Conservation (phyloP, 495 filamentous ascomycete species). For the Aspergillus ellipticus region DNA sequence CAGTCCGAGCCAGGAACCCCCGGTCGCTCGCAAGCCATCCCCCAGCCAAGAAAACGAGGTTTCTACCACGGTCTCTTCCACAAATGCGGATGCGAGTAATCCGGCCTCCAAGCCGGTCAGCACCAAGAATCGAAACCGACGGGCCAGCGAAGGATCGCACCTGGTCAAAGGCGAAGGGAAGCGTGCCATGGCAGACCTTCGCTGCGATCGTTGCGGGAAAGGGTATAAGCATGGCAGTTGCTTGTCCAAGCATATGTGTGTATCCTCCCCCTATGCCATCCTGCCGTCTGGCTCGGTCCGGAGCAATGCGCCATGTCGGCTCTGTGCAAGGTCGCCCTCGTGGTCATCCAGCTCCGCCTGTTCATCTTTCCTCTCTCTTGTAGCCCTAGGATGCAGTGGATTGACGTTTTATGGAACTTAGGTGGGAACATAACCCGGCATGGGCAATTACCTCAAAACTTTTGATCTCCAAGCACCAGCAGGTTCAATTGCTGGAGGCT, state of each 20-base stretch:
- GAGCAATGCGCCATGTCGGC: conserved; percentile 43
- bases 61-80: conserved; percentile 21
- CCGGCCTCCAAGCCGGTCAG: conserved; percentile 47
- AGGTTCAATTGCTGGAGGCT: conserved; percentile 95
- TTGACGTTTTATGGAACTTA: conserved; percentile 51
- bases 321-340: conserved; percentile 46
- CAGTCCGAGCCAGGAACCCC: conserved; percentile 49
- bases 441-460: conserved; percentile 97
- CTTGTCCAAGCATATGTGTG: conserved; percentile 99
- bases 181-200: conserved; percentile 75
- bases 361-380: conserved; percentile 6
- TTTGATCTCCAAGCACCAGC: conserved; percentile 98
- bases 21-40: conserved; percentile 49
- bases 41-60: conserved; percentile 51
- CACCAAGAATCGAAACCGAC: conserved; percentile 67
- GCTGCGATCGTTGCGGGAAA: conserved; percentile 98
- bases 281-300: conserved; percentile 39
- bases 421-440: conserved; percentile 99
- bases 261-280: conserved; percentile 51
- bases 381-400: conserved; percentile 22
- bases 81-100: conserved; percentile 13
- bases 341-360: conserved; percentile 32
- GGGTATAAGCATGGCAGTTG: conserved; percentile 99
- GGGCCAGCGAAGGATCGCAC: conserved; percentile 83
- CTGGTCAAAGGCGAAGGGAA: conserved; percentile 72